Base-by-base conservation (phyloP, 192 early-diverging fungal genomes). In the Mortierella alpina region DNA sequence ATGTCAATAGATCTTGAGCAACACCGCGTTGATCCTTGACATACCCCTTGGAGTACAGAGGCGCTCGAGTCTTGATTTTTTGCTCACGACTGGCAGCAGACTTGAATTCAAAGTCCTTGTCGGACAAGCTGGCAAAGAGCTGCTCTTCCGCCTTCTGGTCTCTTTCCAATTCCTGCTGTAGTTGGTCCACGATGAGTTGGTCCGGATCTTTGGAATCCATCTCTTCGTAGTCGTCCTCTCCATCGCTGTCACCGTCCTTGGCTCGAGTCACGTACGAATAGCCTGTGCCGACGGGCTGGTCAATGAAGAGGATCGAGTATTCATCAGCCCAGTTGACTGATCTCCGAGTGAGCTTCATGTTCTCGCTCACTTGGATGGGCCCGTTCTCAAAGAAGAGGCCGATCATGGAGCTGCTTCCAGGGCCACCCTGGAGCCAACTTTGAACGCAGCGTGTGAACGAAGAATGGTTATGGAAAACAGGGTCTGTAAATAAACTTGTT, bases 271-370 rank as follows among this genome's bases (percentile, higher is more conserved):
- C 82, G 42, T 70, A 83, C 5, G 82, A 83, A 62, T 62, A 83
- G 14, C 95, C 93, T 12, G 91, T 90, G n/a, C 95, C 95, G 10
- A 91, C 93, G 10, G 95, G 95, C 66, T 93, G 92, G 74, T 96
- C 95, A 46, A 96, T 89, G 48, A 92, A 93, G 14, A 96, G 79
- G 79, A 96, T 71, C 51, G 90, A 89, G 64, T 92, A 92, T 46
- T 92, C 80, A 49, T 90, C 85, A 46, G 88, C 89, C 95, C 95
- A 96, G 5, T 87, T 83, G 41, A 85, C 52, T 18, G 83, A 68
- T 50, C 88, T 81, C 9, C 90, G 74, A 11, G 70, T 68, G 49
- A 93, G 85, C 45, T 82, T 85, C 55, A 89, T 80, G 40, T 88
- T 84, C 22, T 84, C 83, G n/a, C 84, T 88, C 20, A 95, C 71